Base-by-base conservation (phyloP, 495 filamentous ascomycete genomes). In the Xylaria telfairii region DNA sequence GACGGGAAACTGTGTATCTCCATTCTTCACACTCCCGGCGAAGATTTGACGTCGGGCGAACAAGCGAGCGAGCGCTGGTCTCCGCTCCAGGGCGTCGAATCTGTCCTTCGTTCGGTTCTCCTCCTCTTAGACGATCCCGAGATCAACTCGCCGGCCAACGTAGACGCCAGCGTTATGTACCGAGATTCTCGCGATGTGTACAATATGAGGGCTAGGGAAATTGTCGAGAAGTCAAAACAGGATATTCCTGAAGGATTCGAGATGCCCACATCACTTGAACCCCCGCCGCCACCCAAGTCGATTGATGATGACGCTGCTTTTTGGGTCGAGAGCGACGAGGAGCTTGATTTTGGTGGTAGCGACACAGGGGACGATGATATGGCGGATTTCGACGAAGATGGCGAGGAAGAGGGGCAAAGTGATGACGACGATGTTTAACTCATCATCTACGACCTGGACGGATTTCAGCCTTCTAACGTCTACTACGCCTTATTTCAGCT, bases 81-180 rank as follows among this genome's bases (percentile, higher is more conserved):
- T 1, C 93, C 96, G 7, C 90, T 94, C 7, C 96, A 98, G 76
- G 90, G 94, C 10, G 95, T 96, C 67, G 96, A 98, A 81, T 94
- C 94, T 61, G 94, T 99, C 17, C 88, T 99, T 21, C 92, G 97
- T 62, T 97, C 93, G 24, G 92, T 98, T 21, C 86, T 99, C 21
- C 92, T 94, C n/a, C 89, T 99, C 1, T 90, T 99, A 53, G 96
- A 99, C 77, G 92, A 96, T 77, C 93, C 96, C 19, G 96, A 99
- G 78, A 92, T 95, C 72, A 92, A 89, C 69, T 97, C 93, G 6
- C 93, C 96, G 0, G 96, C 96, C 68, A 98, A 99, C 74, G 96
- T 98, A 61, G 95, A 98, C 75, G 96, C 96, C 13, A 88, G 92
- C 34, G 91, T 97, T 15, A 87, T 95, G 87, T 88, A 97, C 61